Conservation (phyloP, 2,329 filamentous ascomycete genomes). For the Colletotrichum acutatum region DNA sequence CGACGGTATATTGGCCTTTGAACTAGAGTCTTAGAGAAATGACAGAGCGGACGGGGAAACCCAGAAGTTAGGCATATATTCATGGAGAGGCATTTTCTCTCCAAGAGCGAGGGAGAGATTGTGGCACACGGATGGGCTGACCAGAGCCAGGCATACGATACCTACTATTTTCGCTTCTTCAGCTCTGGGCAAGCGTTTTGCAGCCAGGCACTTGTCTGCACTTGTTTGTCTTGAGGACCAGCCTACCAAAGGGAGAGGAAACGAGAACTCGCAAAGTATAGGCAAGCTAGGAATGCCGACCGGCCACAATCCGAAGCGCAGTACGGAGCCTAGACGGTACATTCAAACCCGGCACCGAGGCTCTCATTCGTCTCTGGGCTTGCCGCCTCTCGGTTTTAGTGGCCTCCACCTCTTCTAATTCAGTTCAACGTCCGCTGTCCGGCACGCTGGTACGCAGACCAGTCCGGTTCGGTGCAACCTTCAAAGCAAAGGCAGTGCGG, state of each 20-base stretch:
- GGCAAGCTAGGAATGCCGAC: constrained; percentile 23
- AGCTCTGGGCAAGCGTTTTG: not conserved
- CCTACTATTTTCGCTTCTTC: not conserved
- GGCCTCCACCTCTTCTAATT: constrained; percentile 30
- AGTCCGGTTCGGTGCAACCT: constrained; percentile 20
- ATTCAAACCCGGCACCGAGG: not conserved
- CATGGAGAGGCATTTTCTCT: not conserved
- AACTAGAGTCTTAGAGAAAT: not conserved
- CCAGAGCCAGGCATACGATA: not conserved
- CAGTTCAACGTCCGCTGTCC: constrained; percentile 32
- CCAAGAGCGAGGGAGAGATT: not conserved
- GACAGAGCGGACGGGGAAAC: not conserved
- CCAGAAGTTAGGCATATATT: not conserved
- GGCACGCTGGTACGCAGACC: constrained; percentile 18
- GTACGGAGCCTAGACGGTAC: not conserved
- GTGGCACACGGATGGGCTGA: not conserved
- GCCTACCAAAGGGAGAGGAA: not conserved
- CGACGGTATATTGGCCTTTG: not conserved
- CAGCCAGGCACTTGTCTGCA: not conserved
- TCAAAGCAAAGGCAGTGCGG: constrained; percentile 19
- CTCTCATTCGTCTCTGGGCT: constrained; percentile 12
- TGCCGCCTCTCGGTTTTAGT: constrained; percentile 20
- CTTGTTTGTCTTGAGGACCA: constrained; percentile 10
- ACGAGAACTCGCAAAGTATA: not conserved
- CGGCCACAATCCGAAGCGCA: constrained; percentile 32